Evolutionary conservation across 2,329 filamentous ascomycete species (phyloP).

Genomic region (Cryphonectria parasitica): DNA sequence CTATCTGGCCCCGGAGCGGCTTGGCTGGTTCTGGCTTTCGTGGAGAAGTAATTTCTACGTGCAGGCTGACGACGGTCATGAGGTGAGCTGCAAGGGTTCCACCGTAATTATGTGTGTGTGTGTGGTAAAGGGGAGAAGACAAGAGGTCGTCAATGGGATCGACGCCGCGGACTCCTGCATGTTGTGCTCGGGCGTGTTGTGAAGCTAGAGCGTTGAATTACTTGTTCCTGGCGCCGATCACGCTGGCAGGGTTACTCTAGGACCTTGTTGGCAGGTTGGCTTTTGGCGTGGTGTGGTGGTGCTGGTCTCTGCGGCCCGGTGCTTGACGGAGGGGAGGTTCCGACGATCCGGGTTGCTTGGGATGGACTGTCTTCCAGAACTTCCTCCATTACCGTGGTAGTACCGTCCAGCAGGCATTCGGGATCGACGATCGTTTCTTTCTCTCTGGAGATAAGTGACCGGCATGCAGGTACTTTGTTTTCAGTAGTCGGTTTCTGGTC

Average conservation of each 20-base stretch:
- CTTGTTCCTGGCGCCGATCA: slow-evolving; percentile 1
- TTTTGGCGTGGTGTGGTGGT: background rate
- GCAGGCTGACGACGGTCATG: background rate
- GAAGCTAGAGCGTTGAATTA: background rate
- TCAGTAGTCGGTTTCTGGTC: background rate
- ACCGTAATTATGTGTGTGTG: background rate
- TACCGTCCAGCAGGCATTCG: background rate
- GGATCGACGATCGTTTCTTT: slow-evolving; percentile 1
- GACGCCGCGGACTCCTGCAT: background rate
- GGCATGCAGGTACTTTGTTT: background rate
- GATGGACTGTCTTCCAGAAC: background rate
- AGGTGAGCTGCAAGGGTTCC: background rate
- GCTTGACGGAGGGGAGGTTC: background rate
- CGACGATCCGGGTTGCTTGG: background rate
- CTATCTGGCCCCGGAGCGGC: background rate
- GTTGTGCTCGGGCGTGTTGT: background rate
- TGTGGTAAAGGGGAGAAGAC: background rate
- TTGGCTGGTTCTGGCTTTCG: background rate
- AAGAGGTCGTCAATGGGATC: background rate
- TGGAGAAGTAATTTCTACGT: background rate
- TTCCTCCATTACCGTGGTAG: background rate
- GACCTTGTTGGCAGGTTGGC: background rate
- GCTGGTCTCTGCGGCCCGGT: background rate
- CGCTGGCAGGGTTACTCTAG: background rate
- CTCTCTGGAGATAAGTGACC: background rate